A percentile compares a stretch with the other conserved stretches of the same genome.
These are phyloP conservation scores for Aspergillus persii DNA, from an alignment of 2,329 filamentous ascomycete genomes.

Conservation along the genomic window DNA sequence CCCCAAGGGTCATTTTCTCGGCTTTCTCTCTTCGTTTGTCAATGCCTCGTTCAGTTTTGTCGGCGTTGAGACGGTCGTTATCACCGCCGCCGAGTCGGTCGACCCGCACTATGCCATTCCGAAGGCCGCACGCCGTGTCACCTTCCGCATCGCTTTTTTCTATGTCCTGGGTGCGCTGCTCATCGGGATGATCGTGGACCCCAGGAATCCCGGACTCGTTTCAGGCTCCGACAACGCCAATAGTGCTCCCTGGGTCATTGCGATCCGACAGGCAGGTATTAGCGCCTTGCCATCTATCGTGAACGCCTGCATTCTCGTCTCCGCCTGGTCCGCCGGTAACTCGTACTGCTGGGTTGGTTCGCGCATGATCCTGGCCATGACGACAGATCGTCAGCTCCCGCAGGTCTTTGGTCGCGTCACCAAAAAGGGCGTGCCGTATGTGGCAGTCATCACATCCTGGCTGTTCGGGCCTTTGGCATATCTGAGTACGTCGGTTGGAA, in stretches of 20 bases:
- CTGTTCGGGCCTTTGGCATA: constrained; percentile 44
- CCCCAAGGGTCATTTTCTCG: constrained; percentile 34
- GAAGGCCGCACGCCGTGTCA: constrained; percentile 41
- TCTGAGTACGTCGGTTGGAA: constrained; percentile 29
- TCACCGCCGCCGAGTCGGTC: constrained; percentile 41
- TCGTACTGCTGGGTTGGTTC: constrained; percentile 53
- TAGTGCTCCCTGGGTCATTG: constrained; percentile 37
- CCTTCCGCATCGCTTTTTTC: constrained; percentile 40
- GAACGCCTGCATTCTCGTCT: constrained; percentile 36
- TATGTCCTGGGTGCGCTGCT: constrained; percentile 34
- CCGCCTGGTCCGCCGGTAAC: constrained; percentile 43
- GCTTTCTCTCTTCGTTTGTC: constrained; percentile 39
- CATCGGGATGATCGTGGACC: constrained; percentile 31
- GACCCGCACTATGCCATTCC: constrained; percentile 41
- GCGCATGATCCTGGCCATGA: constrained; percentile 59
- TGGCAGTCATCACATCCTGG: constrained; percentile 56
- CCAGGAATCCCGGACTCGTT: constrained; percentile 18
- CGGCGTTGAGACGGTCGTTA: constrained; percentile 41
- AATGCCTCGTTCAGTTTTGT: constrained; percentile 43
- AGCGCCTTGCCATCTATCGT: constrained; percentile 33
- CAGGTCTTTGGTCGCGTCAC: constrained; percentile 55
- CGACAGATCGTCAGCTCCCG: constrained; percentile 59
- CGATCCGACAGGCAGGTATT: constrained; percentile 35
- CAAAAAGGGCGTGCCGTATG: constrained; percentile 56
- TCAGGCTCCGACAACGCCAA: constrained; percentile 29